phyloP scores from a whole-genome alignment of 2,329 filamentous ascomycete genomes.

The Chrysosporium queenslandicum region DNA sequence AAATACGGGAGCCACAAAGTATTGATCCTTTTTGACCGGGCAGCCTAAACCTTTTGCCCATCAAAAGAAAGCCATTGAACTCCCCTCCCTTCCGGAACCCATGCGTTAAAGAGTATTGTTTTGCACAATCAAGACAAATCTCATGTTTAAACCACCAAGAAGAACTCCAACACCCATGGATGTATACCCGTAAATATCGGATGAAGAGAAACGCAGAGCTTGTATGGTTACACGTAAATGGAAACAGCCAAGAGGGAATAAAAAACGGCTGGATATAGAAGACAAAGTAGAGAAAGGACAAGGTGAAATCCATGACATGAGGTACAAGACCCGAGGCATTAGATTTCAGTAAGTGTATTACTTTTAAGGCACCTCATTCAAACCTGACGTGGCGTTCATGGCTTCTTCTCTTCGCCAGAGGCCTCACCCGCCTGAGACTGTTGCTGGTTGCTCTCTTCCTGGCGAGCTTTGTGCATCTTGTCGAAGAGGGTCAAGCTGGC shows the following conservation, averaged over 20 bases:
- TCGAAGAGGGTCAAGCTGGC: conserved; percentile 94
- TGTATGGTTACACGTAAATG: conserved; percentile 22
- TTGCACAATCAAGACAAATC: conserved; percentile 1
- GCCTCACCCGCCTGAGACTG: conserved; percentile 40
- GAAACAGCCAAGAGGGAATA: conserved; percentile 13
- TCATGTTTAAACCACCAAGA: conserved; percentile 14
- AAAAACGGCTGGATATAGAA: conserved; percentile 11
- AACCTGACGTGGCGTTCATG: conserved; percentile 30
- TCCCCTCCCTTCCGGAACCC: conserved; percentile 13
- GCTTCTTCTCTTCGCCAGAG: conserved; percentile 62
- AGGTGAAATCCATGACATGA: conserved; percentile 13
- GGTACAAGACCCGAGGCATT: conserved; percentile 11
- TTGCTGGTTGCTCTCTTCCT: conserved; percentile 52
- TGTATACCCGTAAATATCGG: conserved; percentile 12
- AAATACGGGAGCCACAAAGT: conserved; percentile 2
- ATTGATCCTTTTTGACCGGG: conserved; percentile 8
- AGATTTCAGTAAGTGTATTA: conserved; percentile 5
- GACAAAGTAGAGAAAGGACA: conserved; percentile 12
- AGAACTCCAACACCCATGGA: conserved; percentile 21
- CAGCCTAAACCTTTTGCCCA: conserved; percentile 10
- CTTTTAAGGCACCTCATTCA: conserved; percentile 1
- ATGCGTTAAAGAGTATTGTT: conserved; percentile 10
- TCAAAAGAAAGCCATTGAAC: conserved; percentile 12
- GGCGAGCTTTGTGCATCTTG: conserved; percentile 98
- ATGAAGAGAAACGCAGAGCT: conserved; percentile 16